phyloP scores from a whole-genome alignment of 179 eudicot genomes.

The Beta corolliflora region DNA sequence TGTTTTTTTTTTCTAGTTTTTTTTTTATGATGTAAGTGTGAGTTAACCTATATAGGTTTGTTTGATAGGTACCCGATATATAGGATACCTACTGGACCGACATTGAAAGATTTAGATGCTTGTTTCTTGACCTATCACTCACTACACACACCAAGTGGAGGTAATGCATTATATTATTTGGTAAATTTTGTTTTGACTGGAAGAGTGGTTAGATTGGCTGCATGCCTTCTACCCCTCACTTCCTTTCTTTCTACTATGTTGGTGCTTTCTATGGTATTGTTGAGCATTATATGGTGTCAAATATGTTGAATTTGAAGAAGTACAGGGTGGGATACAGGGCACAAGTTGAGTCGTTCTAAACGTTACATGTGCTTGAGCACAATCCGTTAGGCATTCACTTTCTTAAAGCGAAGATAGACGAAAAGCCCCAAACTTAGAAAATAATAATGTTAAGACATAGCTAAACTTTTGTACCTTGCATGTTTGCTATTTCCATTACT shows the following conservation, averaged over 20 bases:
- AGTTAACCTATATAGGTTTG: background rate
- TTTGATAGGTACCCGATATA: slow-evolving; percentile 85
- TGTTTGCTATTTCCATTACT: too few relatives aligned
- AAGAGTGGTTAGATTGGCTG: background rate
- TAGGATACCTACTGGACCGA: slow-evolving; percentile 84
- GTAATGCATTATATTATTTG: slow-evolving; percentile 32
- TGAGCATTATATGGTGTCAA: background rate
- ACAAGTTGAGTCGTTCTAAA: background rate
- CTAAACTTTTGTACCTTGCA: too few relatives aligned
- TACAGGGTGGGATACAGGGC: background rate
- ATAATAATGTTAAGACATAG: too few relatives aligned
- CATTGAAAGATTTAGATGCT: slow-evolving; percentile 85
- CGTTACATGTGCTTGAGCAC: background rate
- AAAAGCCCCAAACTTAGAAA: too few relatives aligned
- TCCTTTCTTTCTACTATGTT: background rate
- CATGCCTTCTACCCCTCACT: background rate
- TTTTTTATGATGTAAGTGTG: background rate
- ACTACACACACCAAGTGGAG: slow-evolving; percentile 66
- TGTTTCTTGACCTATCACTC: slow-evolving; percentile 86
- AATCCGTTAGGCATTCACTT: background rate
- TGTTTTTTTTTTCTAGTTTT: background rate
- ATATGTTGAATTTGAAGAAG: background rate
- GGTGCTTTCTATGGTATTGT: background rate
- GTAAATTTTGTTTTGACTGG: background rate
- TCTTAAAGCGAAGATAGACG: too few relatives aligned